Evolutionary conservation across 257 asterid species (phyloP), one percentile per base, ranked within the genome.

Genomic region (Lavandula angustifolia): DNA sequence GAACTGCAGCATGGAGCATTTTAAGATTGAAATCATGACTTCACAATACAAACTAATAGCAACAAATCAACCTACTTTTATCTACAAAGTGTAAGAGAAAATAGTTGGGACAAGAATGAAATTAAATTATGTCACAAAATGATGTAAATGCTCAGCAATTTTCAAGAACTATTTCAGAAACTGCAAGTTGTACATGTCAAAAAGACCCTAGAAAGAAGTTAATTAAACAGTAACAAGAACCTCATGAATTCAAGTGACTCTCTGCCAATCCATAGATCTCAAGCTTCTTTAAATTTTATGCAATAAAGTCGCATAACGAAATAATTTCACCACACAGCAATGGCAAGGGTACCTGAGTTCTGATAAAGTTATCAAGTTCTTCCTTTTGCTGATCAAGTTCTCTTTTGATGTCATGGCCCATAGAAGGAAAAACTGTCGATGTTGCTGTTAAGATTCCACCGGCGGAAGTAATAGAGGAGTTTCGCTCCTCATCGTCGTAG

Each of bases 401-500:
- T 59, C 82, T 68, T 75, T 73, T 86, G 67, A 88, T 29, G 69
- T 79, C 85, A 50, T 76, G 81, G 35, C 70, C 69, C 47, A 82
- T 73, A 48, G 89, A 71, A 53, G 84, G 66, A 53, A 84, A 69
- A 60, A 81, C 65, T n/a, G 96, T 81, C 9, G 95, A 71, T 17
- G 82, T 52, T 62, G 73, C 79, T 12, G 67, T 76, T 64, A 81
- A 73, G 73, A 83, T 75, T 71, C 95, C 85, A 67, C 87, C 84
- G 48, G 84, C 90, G 2, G 88, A 86, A 60, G 87, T 80, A 59
- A 85, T 73, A n/a, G 96, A 82, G 9, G 96, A 87, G 75, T 85
- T 84, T n/a, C 70, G 85, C 65, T 91, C 95, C 46, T 88, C 94
- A 7, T 88, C 89, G 17, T 86, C 96, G 27, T 86, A 91, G n/a